phyloP scores from a whole-genome alignment of 495 filamentous ascomycete genomes.

The Penicillium turbatum region DNA sequence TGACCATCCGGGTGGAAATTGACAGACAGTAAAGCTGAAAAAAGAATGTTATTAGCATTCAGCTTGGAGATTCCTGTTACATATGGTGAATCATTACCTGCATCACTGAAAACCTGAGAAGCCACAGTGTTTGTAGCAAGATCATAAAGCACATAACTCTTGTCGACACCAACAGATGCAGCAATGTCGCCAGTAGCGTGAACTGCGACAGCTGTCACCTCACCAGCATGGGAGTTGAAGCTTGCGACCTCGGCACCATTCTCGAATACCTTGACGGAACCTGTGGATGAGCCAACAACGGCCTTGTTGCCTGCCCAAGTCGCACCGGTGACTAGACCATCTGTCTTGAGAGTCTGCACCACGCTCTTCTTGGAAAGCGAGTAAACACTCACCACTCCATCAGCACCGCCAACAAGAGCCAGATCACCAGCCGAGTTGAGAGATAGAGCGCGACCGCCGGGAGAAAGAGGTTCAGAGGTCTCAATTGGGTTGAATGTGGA shows the following conservation, averaged over 20 bases:
- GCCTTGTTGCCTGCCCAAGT: conserved; percentile 70
- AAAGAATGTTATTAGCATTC: conserved; percentile 13
- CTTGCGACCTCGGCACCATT: conserved; percentile 57
- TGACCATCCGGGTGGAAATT: conserved; percentile 95
- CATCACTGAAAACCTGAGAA: conserved; percentile 74
- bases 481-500: conserved; percentile 58
- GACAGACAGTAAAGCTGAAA: conserved; percentile 66
- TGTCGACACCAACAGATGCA: conserved; percentile 84
- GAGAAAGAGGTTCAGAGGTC: conserved; percentile 59
- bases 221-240: conserved; percentile 75
- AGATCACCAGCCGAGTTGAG: conserved; percentile 61
- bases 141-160: conserved; percentile 92
- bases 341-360: conserved; percentile 59
- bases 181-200: conserved; percentile 84
- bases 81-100: conserved; percentile 54
- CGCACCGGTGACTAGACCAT: conserved; percentile 70
- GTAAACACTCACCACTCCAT: conserved; percentile 76
- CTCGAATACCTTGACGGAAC: conserved; percentile 75
- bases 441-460: conserved; percentile 61
- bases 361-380: conserved; percentile 68
- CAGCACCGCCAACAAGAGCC: conserved; percentile 72
- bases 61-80: background rate
- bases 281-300: conserved; percentile 69
- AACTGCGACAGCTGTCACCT: conserved; percentile 68
- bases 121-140: conserved; percentile 59